Evolutionary conservation across 257 asterid species (phyloP), one percentile per base, ranked within the genome.

Genomic region (Asclepias syriaca): DNA sequence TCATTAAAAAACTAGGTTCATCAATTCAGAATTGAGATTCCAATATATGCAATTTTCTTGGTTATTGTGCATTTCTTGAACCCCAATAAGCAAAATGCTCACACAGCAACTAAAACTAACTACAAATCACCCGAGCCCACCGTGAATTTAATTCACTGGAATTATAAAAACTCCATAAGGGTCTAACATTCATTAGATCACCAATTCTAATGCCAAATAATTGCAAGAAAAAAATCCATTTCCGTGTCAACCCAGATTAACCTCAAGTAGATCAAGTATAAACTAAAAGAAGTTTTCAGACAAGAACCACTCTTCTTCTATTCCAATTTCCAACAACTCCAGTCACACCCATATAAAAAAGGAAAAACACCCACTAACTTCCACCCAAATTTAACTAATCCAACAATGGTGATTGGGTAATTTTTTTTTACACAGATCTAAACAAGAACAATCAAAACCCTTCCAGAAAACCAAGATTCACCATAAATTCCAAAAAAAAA

Each of bases 361-460:
- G 21, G 45, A 60, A 18, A 18, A 53, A 53, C n/a, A 53, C 6
- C 58, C 4, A 7, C 13, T 21, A 16, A 63, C 0, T 48, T 10
- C 32, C 6, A 34, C 34, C 16, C 40, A 21, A 43, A 43, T 5
- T 58, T 24, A 60, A 10, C 54, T 29, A 40, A 5, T 19, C 32
- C 11, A 61, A 61, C 13, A 14, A 6, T 27, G 68, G 12, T 27
- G 45, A 59, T 34, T 37, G 66, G 16, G 45, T 11, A 19, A 19
- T 24, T n/a, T 68, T 32, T 40, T 51, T 60, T 57, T 43, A 24
- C 22, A 46, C 58, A 67, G 78, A 74, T 74, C 78, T 50, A 74
- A 29, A 53, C 51, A 57, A 27, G 8, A 55, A 5, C 73, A 67
- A 34, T 37, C 49, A 18, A 16, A 63, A 34, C 19, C 22, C 49